These are phyloP conservation scores for Ustilago shanxiensis DNA, from an alignment of 1,284 basidiomycete species.

Conservation along the genomic window DNA sequence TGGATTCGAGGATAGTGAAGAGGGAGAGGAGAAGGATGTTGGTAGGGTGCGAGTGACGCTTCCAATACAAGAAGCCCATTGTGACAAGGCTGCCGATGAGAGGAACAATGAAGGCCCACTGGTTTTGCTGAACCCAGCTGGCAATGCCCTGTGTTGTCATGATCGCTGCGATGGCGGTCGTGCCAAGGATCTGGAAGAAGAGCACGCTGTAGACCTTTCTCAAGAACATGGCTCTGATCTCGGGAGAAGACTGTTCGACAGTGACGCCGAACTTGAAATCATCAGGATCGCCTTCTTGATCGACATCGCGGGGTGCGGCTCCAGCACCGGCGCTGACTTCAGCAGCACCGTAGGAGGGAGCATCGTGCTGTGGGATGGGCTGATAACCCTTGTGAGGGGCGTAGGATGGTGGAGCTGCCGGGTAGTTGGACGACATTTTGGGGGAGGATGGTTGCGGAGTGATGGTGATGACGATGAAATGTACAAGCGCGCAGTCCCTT, in stretches of 20 bases:
- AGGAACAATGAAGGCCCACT: conserved; percentile 72
- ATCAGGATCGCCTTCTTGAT: conserved; percentile 61
- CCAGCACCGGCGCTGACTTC: conserved; percentile 22
- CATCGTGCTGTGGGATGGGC: conserved; percentile 38
- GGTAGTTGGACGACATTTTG: conserved; percentile 32
- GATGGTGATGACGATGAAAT: background rate
- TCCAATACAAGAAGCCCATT: conserved; percentile 84
- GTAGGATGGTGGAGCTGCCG: conserved; percentile 42
- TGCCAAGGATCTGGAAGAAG: conserved; percentile 65
- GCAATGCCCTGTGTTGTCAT: conserved; percentile 53
- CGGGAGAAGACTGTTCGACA: conserved; percentile 65
- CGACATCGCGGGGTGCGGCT: conserved; percentile 38
- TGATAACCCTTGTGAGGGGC: conserved; percentile 41
- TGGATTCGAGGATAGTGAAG: conserved; percentile 60
- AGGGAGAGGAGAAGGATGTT: conserved; percentile 83
- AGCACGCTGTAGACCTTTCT: conserved; percentile 63
- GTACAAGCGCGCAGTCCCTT: background rate
- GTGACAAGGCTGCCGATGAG: conserved; percentile 81
- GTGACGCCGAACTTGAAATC: conserved; percentile 69
- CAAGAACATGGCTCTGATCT: conserved; percentile 66
- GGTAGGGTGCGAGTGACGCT: conserved; percentile 84
- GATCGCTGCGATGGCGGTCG: conserved; percentile 56
- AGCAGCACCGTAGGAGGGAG: conserved; percentile 38
- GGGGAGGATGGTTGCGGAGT: background rate
- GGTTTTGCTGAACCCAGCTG: conserved; percentile 59